Percentiles rank a stretch among this genome's conserved stretches.
These are phyloP conservation scores for Rhododendron vialii DNA, from an alignment of 148 eudicot species.

Conservation along the genomic window DNA sequence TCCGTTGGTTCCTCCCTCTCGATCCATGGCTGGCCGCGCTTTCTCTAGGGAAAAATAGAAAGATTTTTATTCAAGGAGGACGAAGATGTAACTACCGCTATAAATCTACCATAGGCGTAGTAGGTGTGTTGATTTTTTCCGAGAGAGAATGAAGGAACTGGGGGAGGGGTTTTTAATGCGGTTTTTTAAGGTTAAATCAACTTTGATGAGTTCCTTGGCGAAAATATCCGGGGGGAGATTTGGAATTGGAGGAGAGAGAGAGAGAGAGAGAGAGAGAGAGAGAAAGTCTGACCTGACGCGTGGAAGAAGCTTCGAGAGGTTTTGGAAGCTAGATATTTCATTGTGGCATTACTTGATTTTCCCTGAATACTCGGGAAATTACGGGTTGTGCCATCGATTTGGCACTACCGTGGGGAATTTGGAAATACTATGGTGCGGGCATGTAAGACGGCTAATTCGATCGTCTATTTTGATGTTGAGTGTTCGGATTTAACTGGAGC, in stretches of 20 bases:
- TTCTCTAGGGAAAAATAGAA: not conserved
- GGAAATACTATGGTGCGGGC: no score
- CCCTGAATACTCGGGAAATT: not conserved
- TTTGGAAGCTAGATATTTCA: conserved; percentile 7
- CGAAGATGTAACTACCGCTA: not conserved
- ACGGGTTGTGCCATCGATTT: not conserved
- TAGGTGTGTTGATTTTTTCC: not conserved
- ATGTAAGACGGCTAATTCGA: no score
- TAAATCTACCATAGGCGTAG: not conserved
- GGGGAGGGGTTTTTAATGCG: not conserved
- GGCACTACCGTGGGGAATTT: no score
- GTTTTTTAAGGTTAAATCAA: not conserved
- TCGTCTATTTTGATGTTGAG: fast-evolving
- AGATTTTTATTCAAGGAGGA: no score
- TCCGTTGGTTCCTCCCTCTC: conserved; percentile 44
- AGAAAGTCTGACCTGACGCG: not conserved
- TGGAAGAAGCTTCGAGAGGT: conserved; percentile 18
- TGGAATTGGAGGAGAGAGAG: not conserved
- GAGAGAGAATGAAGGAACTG: not conserved
- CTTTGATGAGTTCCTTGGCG: not conserved
- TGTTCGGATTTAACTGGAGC: fast-evolving
- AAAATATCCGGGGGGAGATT: conserved; percentile 16
- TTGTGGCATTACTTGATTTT: not conserved
- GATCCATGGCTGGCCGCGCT: conserved; percentile 29
- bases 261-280: not conserved